A percentile compares a stretch with the other conserved stretches of the same genome.
Conservation (phyloP, 2,329 filamentous ascomycete species). For the Aspergillus pseudotamarii region DNA sequence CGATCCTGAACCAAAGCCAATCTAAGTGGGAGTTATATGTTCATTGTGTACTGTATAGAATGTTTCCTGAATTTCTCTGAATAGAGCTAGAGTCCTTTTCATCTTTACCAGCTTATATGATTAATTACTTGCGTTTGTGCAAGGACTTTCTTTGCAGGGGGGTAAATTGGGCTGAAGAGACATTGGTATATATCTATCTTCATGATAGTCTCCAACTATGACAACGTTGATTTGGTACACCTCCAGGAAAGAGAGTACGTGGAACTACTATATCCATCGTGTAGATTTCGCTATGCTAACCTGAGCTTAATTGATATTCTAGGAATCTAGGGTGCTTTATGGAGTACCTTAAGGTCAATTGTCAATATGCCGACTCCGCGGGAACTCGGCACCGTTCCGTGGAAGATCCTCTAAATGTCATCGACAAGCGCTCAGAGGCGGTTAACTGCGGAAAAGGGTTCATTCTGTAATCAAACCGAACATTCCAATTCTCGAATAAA, state of each 20-base stretch:
- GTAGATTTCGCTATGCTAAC: neutral
- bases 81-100: neutral
- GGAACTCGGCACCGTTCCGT: neutral
- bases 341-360: neutral
- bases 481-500: too few species aligned
- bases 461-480: rapidly evolving
- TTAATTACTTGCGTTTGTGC: neutral
- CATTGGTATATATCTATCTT: neutral
- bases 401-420: neutral
- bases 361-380: neutral
- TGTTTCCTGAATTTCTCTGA: neutral
- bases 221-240: too few species aligned
- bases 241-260: neutral
- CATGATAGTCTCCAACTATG: neutral
- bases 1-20: too few species aligned
- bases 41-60: neutral
- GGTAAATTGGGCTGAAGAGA: neutral
- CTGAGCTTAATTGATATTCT: neutral
- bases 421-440: neutral
- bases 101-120: neutral
- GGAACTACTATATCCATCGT: neutral
- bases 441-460: neutral
- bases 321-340: too few species aligned
- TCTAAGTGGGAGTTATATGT: neutral
- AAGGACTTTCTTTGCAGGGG: neutral